A percentile compares a stretch with the other conserved stretches of the same genome.
Evolutionary conservation across 176 grass and related monocot genomes (phyloP).

Genomic region (Pharus latifolius): DNA sequence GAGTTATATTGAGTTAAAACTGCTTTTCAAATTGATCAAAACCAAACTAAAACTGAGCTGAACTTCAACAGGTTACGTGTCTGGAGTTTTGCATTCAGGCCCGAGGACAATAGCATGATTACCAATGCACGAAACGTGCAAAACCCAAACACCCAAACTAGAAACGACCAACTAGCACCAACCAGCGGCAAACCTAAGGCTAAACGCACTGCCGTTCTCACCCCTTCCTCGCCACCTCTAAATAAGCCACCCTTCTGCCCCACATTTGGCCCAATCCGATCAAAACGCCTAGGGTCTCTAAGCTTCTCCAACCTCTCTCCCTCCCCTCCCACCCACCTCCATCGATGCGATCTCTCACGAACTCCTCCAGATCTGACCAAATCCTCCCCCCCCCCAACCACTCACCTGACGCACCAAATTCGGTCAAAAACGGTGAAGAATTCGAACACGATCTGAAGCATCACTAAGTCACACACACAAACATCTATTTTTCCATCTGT

Average conservation of each 20-base stretch:
- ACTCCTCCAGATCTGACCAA: conserved; percentile 23
- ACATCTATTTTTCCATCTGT: background rate
- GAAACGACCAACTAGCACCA: too few relatives aligned
- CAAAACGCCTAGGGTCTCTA: conserved; percentile 35
- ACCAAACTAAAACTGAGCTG: too few relatives aligned
- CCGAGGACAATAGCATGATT: background rate
- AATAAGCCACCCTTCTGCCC: conserved; percentile 9
- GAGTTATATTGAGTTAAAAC: too few relatives aligned
- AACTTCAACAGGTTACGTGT: too few relatives aligned
- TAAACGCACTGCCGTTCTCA: background rate
- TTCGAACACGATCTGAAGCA: conserved; percentile 30
- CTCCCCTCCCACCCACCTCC: background rate
- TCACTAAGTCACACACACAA: conserved; percentile 21
- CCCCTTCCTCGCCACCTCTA: background rate
- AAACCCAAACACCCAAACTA: background rate
- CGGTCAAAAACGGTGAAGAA: conserved; percentile 23
- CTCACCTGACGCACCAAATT: conserved; percentile 18
- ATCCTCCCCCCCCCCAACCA: conserved; percentile 17
- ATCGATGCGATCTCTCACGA: conserved; percentile 33
- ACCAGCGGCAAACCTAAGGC: too few relatives aligned
- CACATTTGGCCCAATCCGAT: background rate
- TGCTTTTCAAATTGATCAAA: too few relatives aligned
- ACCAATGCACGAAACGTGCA: conserved; percentile 7
- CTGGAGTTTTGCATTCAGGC: too few relatives aligned
- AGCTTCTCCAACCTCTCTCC: background rate